phyloP scores from a whole-genome alignment of 2,329 filamentous ascomycete genomes.

The Colletotrichum sp. region DNA sequence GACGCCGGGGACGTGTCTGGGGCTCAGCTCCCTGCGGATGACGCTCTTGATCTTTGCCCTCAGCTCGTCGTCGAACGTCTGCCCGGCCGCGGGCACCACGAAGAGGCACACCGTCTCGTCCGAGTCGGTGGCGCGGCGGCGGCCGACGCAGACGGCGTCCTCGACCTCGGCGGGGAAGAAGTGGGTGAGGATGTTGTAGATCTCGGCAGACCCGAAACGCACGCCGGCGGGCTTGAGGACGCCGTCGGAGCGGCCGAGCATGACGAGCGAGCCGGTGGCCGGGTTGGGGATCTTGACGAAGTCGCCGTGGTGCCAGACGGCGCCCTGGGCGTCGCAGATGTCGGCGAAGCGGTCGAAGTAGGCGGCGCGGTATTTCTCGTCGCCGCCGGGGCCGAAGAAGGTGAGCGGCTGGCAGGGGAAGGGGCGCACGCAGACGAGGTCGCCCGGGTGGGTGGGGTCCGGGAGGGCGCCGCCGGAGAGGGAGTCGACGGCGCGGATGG shows the following conservation, averaged over 20 bases:
- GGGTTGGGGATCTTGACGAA: slow-evolving; percentile 76
- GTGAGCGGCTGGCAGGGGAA: slow-evolving; percentile 92
- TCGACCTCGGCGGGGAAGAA: slow-evolving; percentile 81
- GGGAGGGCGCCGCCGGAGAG: slow-evolving; percentile 59
- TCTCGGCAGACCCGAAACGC: slow-evolving; percentile 91
- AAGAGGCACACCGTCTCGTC: slow-evolving; percentile 93
- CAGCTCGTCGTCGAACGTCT: slow-evolving; percentile 64
- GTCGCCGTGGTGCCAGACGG: slow-evolving; percentile 93
- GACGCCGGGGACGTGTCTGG: slow-evolving; percentile 85
- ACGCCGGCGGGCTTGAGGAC: slow-evolving; percentile 93
- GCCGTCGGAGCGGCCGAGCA: slow-evolving; percentile 92
- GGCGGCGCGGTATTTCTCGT: slow-evolving; percentile 77
- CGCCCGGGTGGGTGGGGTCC: slow-evolving; percentile 72
- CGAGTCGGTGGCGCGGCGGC: slow-evolving; percentile 70
- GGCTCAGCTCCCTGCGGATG: slow-evolving; percentile 80
- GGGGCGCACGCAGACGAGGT: slow-evolving; percentile 83
- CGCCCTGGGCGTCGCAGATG: slow-evolving; percentile 39
- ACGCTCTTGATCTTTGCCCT: slow-evolving; percentile 67
- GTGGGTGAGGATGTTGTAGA: slow-evolving; percentile 90
- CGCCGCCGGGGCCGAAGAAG: slow-evolving; percentile 80
- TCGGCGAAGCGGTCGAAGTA: slow-evolving; percentile 86
- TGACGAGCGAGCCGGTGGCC: slow-evolving; percentile 77
- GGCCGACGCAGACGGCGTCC: slow-evolving; percentile 87
- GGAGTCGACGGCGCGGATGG: slow-evolving; percentile 66
- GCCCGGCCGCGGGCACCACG: slow-evolving; percentile 72